phyloP scores from a whole-genome alignment of 75 land plant genomes.

The Ceratopteris richardii region DNA sequence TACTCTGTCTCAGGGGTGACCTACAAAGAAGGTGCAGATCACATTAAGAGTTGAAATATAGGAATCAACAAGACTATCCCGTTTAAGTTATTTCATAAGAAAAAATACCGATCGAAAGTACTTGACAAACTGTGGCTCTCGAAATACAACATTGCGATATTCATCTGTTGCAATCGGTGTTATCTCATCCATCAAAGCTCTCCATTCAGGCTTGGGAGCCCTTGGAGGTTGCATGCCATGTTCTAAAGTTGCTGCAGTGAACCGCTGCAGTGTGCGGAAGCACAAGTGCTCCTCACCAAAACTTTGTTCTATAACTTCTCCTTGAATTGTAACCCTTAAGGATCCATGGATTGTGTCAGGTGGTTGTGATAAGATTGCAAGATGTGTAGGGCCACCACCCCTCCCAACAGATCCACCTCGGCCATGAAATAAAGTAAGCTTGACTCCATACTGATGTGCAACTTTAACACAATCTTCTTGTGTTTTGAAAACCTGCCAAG shows the following conservation, averaged over 20 bases:
- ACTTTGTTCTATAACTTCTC: slow-evolving; percentile 86
- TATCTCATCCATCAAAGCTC: slow-evolving; percentile 85
- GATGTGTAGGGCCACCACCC: slow-evolving; percentile 95
- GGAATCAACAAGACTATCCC: no score
- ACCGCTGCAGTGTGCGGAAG: slow-evolving; percentile 82
- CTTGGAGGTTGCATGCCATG: slow-evolving; percentile 89
- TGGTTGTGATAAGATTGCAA: slow-evolving; percentile 92
- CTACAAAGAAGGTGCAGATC: slow-evolving; percentile 13
- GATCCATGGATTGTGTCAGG: slow-evolving; percentile 88
- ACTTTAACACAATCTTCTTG: slow-evolving; percentile 82
- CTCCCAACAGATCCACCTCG: slow-evolving; percentile 94
- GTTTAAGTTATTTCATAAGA: no score
- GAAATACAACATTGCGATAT: slow-evolving; percentile 72
- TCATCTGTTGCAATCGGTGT: slow-evolving; percentile 67
- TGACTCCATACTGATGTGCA: slow-evolving; percentile 72
- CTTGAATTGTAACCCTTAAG: slow-evolving; percentile 85
- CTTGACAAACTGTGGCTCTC: slow-evolving; percentile 71
- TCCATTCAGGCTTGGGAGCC: slow-evolving; percentile 83
- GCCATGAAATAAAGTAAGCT: slow-evolving; percentile 89
- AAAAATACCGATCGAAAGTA: slow-evolving; percentile 80
- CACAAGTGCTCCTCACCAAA: slow-evolving; percentile 88
- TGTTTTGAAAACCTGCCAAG: slow-evolving; percentile 75
- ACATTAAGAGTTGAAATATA: no score
- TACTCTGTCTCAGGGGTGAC: slow-evolving; percentile 87
- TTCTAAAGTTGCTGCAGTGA: slow-evolving; percentile 87